Base-by-base conservation (phyloP, 1,284 basidiomycete species). In the Rhodotorula sp. region DNA sequence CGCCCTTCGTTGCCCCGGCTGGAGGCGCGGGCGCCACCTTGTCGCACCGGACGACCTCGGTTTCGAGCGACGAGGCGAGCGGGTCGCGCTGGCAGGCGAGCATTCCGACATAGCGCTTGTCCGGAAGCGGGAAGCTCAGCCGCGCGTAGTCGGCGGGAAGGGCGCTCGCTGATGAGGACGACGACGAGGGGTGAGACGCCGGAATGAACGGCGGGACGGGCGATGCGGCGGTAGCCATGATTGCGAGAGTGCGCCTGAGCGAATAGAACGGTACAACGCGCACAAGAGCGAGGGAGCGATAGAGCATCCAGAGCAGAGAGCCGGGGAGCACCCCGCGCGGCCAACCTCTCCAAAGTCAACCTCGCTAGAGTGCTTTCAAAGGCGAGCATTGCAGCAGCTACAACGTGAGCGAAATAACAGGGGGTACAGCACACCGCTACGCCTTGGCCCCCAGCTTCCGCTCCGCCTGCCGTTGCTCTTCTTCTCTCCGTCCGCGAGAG, bases 61-160 rank as follows among this genome's bases (percentile, higher is more conserved):
- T 76, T 22, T 58, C 64, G 41, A 79, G 73, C 27, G 64, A 41
- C 12, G 62, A 19, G 19, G 75, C 67, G 19, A 76, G 68, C 1
- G 77, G 77, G 63, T 79, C 77, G 29, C 64, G 60, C 67, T 79
- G 78, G 51, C 77, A 77, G 10, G 70, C 72, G 4, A 79, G 67
- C 12, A 77, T 56, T 13, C 78, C 78, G 29, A 79, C 78, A 61
- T 75, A 79, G 41, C 71, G 70, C 32, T 72, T 64, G n/a, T 60
- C 46, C 10, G 78, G 78, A 5, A 79, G 65, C 21, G 61, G 51
- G 59, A 78, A 78, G 2, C 34, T 17, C 60, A 72, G 56, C 29
- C 69, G 56, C 22, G 73, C 69, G 63, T 79, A 79, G 13, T n/a
- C 25, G 37, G 50, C n/a, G 27, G 50, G 27, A 21, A 27, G 32